Percentiles rank a stretch among this genome's conserved stretches.
Evolutionary conservation across 2,329 filamentous ascomycete species (phyloP).

Genomic region (Calonectria crousiana): DNA sequence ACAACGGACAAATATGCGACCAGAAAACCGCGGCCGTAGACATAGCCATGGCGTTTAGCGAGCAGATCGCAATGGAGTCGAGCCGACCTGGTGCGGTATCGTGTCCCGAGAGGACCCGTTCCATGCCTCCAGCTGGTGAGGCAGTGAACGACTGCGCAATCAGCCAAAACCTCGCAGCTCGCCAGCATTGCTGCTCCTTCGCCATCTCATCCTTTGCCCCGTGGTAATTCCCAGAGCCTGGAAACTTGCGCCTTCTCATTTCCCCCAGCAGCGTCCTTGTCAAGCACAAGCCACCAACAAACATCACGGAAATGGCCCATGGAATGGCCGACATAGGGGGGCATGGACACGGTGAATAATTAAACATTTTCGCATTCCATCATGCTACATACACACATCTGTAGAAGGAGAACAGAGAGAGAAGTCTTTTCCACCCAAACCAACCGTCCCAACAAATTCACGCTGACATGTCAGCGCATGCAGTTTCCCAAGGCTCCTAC

Average conservation of each 20-base stretch:
- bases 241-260: slow-evolving; percentile 9
- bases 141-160: not conserved
- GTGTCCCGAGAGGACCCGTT: not conserved
- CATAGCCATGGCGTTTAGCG: slow-evolving; percentile 5
- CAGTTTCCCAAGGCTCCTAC: slow-evolving; percentile 13
- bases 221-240: not conserved
- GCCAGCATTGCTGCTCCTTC: not conserved
- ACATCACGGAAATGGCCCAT: not conserved
- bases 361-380: slow-evolving; percentile 38
- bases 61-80: not conserved
- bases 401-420: slow-evolving; percentile 26
- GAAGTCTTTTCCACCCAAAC: slow-evolving; percentile 21
- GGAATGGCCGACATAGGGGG: not conserved
- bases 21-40: slow-evolving; percentile 14
- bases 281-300: not conserved
- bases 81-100: not conserved
- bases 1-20: slow-evolving; percentile 18
- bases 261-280: not conserved
- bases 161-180: not conserved
- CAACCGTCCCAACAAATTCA: slow-evolving; percentile 20
- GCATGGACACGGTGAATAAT: slow-evolving; percentile 22
- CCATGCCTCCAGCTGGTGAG: slow-evolving; percentile 1
- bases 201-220: not conserved
- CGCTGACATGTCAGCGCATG: slow-evolving; percentile 23
- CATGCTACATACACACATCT: slow-evolving; percentile 37